Conservation (phyloP, 768 basidiomycete species). For the Agaricus sinodeliciosus region DNA sequence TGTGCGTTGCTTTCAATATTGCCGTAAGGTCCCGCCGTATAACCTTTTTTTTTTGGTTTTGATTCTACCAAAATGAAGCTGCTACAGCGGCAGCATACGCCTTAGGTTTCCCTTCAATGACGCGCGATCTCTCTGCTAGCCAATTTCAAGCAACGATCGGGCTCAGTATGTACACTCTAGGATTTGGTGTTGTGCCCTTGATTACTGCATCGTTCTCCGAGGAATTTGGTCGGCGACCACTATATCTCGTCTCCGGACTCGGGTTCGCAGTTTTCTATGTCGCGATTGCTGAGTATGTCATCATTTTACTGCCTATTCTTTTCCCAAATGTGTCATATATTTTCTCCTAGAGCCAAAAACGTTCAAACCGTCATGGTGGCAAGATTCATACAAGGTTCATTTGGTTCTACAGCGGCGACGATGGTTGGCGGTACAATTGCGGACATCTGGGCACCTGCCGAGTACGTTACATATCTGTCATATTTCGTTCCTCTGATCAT, state of each 20-base stretch:
- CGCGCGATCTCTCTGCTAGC: constrained; percentile 35
- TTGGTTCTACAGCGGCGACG: constrained; percentile 63
- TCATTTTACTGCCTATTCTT: neutral
- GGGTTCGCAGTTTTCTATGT: constrained; percentile 47
- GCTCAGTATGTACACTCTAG: constrained; percentile 46
- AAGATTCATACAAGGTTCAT: constrained; percentile 59
- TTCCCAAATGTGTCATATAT: constrained; percentile 3
- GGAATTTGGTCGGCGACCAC: constrained; percentile 56
- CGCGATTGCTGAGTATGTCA: constrained; percentile 35
- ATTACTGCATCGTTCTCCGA: constrained; percentile 64
- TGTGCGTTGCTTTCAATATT: constrained; percentile 20
- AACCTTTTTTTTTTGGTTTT: neutral
- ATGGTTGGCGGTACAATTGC: constrained; percentile 72
- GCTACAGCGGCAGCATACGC: constrained; percentile 45
- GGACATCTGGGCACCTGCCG: constrained; percentile 61
- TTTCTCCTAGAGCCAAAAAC: constrained; percentile 31
- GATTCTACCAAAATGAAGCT: constrained; percentile 26
- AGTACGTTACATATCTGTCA: constrained; percentile 36
- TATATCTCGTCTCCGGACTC: constrained; percentile 46
- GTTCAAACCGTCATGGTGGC: constrained; percentile 58
- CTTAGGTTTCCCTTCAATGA: constrained; percentile 54
- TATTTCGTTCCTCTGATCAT: neutral
- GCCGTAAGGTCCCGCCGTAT: neutral
- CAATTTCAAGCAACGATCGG: constrained; percentile 39
- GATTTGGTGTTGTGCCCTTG: constrained; percentile 56